Conservation (phyloP, 2,329 filamentous ascomycete species). For the Arthroderma uncinatum region DNA sequence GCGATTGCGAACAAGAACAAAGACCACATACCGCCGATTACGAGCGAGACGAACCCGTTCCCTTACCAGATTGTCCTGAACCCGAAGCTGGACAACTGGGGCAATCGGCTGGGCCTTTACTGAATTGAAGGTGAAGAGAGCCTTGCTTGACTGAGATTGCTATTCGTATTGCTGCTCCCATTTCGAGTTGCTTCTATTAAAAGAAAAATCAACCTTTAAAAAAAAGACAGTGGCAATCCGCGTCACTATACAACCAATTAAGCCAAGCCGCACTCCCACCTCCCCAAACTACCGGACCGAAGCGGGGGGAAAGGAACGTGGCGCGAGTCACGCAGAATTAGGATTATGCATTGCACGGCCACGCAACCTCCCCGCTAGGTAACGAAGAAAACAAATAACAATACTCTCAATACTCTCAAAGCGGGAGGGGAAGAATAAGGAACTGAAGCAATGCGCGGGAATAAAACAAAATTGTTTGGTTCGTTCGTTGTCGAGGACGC, state of each 20-base stretch:
- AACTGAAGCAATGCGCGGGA: neutral
- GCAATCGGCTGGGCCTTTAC: constrained; percentile 66
- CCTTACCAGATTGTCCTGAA: constrained; percentile 88
- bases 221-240: neutral
- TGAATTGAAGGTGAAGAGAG: constrained; percentile 27
- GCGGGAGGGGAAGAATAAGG: neutral
- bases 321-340: neutral
- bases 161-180: neutral
- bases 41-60: constrained; percentile 82
- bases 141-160: neutral
- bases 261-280: neutral
- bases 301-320: neutral
- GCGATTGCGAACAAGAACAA: constrained; percentile 78
- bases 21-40: constrained; percentile 93
- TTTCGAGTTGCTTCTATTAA: constrained; percentile 1
- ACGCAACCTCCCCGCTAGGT: neutral
- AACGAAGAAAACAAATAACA: neutral
- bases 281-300: neutral
- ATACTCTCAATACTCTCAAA: neutral
- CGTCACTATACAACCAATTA: constrained; percentile 2
- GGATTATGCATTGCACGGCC: neutral
- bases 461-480: neutral
- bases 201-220: neutral
- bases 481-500: neutral
- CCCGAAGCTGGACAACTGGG: constrained; percentile 68